These are phyloP conservation scores for Xylaria sp. DNA, from an alignment of 2,329 filamentous ascomycete species.

Conservation along the genomic window DNA sequence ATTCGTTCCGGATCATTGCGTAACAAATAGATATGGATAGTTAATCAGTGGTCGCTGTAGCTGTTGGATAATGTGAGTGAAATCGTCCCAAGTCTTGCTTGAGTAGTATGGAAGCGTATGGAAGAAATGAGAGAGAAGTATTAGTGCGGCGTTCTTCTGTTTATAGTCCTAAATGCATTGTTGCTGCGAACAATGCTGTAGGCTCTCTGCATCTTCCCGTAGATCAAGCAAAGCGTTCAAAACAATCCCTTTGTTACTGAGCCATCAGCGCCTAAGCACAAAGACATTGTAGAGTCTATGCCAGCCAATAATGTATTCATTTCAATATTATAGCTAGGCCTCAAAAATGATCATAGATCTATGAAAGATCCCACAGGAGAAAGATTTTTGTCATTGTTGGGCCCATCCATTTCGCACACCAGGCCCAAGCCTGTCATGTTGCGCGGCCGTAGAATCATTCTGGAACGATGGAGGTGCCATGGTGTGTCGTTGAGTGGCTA, in stretches of 20 bases:
- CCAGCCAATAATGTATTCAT: background rate
- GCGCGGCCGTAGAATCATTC: slow-evolving; percentile 30
- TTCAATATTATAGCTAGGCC: background rate
- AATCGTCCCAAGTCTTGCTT: background rate
- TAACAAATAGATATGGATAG: background rate
- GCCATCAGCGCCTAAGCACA: background rate
- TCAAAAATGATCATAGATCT: background rate
- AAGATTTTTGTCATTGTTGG: slow-evolving; percentile 12
- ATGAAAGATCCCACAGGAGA: background rate
- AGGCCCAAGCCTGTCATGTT: slow-evolving; percentile 34
- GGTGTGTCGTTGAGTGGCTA: slow-evolving; percentile 42
- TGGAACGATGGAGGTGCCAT: slow-evolving; percentile 38
- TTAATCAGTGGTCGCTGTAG: background rate
- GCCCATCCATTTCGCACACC: slow-evolving; percentile 36
- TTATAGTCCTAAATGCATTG: background rate
- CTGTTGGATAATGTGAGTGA: background rate
- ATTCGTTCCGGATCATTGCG: background rate
- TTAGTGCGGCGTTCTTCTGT: no score
- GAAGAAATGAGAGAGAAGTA: background rate
- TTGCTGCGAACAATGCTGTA: background rate
- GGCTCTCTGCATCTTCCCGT: background rate
- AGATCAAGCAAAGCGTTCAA: slow-evolving; percentile 1
- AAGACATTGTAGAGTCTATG: background rate
- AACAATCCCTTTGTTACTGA: slow-evolving; percentile 10
- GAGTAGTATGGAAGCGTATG: background rate